Percentiles rank a stretch among this genome's conserved stretches.
These are phyloP conservation scores for Musa troglodytarum DNA, from an alignment of 176 grass and related monocot species.

Conservation along the genomic window DNA sequence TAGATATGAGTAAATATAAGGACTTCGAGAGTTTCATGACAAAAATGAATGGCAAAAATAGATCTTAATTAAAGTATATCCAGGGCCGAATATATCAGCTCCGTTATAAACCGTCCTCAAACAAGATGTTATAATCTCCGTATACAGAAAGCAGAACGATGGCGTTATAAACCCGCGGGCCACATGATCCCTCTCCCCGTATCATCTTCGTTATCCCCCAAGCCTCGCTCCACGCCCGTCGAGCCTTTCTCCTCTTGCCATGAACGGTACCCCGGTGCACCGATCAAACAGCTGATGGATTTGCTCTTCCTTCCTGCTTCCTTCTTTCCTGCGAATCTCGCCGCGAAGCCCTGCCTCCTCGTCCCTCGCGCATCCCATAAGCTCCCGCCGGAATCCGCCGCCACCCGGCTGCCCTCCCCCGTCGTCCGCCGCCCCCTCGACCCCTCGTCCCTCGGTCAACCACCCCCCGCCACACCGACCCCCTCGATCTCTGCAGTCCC, in stretches of 20 bases:
- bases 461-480: background rate
- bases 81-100: too few relatives aligned
- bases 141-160: too few relatives aligned
- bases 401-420: background rate
- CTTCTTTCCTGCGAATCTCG: slow-evolving; percentile 3
- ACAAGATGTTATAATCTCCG: too few relatives aligned
- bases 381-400: background rate
- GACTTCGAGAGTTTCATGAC: too few relatives aligned
- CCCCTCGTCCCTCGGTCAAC: background rate
- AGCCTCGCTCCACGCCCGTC: background rate
- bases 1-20: too few relatives aligned
- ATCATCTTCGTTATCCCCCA: background rate
- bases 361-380: slow-evolving; percentile 11
- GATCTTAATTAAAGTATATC: too few relatives aligned
- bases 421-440: slow-evolving; percentile 7
- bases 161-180: too few relatives aligned
- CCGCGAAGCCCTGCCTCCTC: background rate
- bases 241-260: background rate
- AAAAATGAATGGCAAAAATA: too few relatives aligned
- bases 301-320: slow-evolving; percentile 19
- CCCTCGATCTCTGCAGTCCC: background rate
- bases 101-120: too few relatives aligned
- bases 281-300: slow-evolving; percentile 1
- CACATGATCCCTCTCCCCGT: too few relatives aligned
- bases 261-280: background rate